Percentiles rank a stretch among this genome's conserved stretches.
phyloP scores from a whole-genome alignment of 2,329 filamentous ascomycete genomes.

The Immersiporthe knoxdaviesiana region DNA sequence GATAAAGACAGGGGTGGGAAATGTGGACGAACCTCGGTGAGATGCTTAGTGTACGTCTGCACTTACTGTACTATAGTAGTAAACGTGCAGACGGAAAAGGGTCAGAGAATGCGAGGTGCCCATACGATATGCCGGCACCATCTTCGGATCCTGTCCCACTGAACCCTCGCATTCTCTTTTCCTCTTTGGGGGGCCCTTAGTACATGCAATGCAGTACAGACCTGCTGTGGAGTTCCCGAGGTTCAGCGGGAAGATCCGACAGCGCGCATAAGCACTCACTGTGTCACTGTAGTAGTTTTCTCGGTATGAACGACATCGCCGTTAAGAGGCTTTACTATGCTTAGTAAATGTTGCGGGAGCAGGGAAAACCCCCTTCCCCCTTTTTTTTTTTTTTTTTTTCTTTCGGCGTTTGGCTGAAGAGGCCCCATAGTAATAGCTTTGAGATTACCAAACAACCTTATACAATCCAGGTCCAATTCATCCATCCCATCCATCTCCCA shows the following conservation, averaged over 20 bases:
- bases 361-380: background rate
- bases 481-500: background rate
- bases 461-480: background rate
- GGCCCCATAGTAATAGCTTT: no score
- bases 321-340: background rate
- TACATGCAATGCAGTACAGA: no score
- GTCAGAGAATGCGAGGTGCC: no score
- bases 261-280: background rate
- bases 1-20: no score
- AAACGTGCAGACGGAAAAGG: no score
- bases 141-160: no score
- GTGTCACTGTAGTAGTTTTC: no score
- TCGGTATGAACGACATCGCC: background rate
- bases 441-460: background rate
- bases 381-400: background rate
- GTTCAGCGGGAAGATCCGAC: slow-evolving; percentile 1
- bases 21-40: no score
- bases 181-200: background rate
- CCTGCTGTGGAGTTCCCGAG: background rate
- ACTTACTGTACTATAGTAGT: no score
- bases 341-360: background rate
- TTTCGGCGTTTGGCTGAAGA: no score
- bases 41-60: no score
- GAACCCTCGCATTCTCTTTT: background rate
- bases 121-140: no score